Evolutionary conservation across 345 rosid species (phyloP), one percentile per base, ranked within the genome.

Genomic region (Passiflora organensis): DNA sequence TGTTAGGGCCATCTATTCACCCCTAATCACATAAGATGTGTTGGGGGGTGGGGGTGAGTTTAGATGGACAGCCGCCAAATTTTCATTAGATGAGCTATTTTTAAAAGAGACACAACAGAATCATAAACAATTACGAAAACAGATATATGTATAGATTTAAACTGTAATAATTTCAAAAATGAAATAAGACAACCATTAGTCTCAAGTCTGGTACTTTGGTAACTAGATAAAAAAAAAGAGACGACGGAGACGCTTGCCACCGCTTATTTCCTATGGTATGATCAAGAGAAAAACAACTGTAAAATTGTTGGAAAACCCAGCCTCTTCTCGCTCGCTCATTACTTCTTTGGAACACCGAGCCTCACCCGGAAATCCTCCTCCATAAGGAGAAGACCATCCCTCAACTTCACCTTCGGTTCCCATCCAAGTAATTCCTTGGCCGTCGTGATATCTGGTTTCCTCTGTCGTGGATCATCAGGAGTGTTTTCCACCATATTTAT

Each of bases 401-500:
- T 81, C 73, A 90, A 67, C 80, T 78, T 84, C 23, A 91, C 80
- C 62, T 85, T 83, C 0, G 97, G 97, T 48, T 87, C 97, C 97
- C 97, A 91, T 42, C 95, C 91, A 48, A 91, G 74, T 69, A 85
- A 51, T 64, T 82, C 89, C 78, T 79, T 87, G 0, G 97, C 95
- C 65, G 87, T 85, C 12, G 87, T 58, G 64, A 87, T 87, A 78
- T 87, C 95, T 0, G 95, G 97, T 64, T 91, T 87, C 73, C 97
- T 85, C 75, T 91, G 96, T 46, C 78, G 73, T 6, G 96, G 97
- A 72, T 91, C 95, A 23, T 91, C 97, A 0, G 95, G 95, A 43
- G 97, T 91, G 78, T 87, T 87, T 76, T 91, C 95, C 32, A 87
- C 97, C 74, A 67, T 83, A 49, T 79, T 80, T 61, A 85, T 91